Evolutionary conservation across 2,329 filamentous ascomycete species (phyloP).

Genomic region (Sporothrix curviconia): DNA sequence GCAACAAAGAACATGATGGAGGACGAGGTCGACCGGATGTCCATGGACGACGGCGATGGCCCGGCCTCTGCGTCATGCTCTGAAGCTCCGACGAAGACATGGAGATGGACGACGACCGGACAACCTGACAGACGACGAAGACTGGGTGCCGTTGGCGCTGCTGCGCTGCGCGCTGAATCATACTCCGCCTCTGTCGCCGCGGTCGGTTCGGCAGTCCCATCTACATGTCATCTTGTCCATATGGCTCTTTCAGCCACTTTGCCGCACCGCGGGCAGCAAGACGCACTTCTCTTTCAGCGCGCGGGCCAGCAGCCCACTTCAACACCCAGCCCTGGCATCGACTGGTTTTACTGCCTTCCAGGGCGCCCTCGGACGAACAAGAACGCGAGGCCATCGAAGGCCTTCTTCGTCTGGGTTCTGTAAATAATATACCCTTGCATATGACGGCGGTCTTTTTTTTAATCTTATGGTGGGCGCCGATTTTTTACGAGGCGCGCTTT

Average conservation of each 20-base stretch:
- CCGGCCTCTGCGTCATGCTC: conserved; percentile 68
- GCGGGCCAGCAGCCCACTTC: conserved; percentile 41
- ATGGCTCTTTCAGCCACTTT: conserved; percentile 38
- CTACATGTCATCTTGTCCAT: conserved; percentile 43
- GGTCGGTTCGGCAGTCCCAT: conserved; percentile 46
- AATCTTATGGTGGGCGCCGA: background rate
- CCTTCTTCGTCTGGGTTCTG: conserved; percentile 72
- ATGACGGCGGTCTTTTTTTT: conserved; percentile 45
- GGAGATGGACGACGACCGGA: conserved; percentile 65
- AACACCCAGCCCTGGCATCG: conserved; percentile 27
- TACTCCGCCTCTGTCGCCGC: conserved; percentile 45
- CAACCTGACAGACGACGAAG: conserved; percentile 89
- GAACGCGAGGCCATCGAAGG: conserved; percentile 79
- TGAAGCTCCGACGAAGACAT: conserved; percentile 62
- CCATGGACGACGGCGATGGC: conserved; percentile 67
- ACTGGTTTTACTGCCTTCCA: conserved; percentile 46
- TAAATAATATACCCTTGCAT: conserved; percentile 54
- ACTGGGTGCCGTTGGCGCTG: conserved; percentile 87
- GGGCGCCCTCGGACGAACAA: conserved; percentile 57
- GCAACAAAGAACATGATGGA: conserved; percentile 58
- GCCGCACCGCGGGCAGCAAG: conserved; percentile 22
- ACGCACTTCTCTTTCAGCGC: conserved; percentile 44
- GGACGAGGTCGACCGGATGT: conserved; percentile 93
- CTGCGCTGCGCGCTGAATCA: conserved; percentile 65
- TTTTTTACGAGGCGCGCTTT: background rate